These are phyloP conservation scores for Cordyceps pruinosa DNA, from an alignment of 2,329 filamentous ascomycete species.

Conservation along the genomic window DNA sequence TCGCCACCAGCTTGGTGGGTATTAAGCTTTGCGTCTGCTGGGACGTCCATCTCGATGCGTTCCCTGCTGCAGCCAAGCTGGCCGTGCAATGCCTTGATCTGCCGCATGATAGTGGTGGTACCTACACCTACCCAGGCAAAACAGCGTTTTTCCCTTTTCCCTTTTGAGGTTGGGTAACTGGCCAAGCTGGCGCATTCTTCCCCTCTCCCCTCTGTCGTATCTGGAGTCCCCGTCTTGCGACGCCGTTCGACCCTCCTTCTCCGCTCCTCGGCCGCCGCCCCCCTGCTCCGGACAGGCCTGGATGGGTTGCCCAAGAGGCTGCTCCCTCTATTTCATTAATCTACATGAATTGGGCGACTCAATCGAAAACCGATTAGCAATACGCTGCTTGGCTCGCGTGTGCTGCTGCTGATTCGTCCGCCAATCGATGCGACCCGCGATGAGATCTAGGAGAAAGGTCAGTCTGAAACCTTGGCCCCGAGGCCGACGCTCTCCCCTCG, in stretches of 20 bases:
- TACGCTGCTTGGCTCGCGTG: neutral
- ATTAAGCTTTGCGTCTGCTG: neutral
- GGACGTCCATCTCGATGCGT: neutral
- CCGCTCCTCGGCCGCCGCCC: neutral
- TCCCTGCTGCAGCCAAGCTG: slow-evolving; percentile 2
- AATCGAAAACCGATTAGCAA: neutral
- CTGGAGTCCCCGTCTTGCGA: neutral
- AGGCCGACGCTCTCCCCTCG: neutral
- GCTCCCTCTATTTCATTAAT: neutral
- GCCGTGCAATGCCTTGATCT: neutral
- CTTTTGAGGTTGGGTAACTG: neutral
- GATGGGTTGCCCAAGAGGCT: neutral
- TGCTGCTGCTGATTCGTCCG: neutral
- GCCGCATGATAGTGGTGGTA: neutral
- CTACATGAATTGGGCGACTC: neutral
- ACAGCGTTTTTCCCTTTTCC: neutral
- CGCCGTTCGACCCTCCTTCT: neutral
- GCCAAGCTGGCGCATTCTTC: neutral
- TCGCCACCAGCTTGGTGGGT: neutral
- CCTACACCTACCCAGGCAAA: neutral
- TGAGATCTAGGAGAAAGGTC: neutral
- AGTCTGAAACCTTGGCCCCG: neutral
- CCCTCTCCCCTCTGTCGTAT: neutral
- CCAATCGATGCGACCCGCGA: neutral
- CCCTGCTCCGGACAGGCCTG: neutral